Evolutionary conservation across 2,329 filamentous ascomycete species (phyloP), one percentile per base, ranked within the genome.

Genomic region (Aureobasidium mangrovei): DNA sequence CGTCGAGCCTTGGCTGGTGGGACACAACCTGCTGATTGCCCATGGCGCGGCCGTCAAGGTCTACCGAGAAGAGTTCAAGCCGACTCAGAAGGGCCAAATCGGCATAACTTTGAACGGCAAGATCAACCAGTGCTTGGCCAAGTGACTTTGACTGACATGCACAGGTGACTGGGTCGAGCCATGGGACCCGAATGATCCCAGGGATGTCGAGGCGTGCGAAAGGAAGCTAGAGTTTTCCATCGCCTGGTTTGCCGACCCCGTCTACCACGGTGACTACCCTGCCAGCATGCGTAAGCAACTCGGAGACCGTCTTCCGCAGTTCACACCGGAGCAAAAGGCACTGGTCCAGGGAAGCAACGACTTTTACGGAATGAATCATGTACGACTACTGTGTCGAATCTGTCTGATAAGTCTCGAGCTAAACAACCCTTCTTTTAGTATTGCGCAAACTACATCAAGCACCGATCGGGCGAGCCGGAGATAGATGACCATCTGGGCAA

Each of bases 181-280:
- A 4, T 94, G 86, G 85, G 88, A 95, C 65, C 77, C 86, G 1
- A 75, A 83, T 60, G 85, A 91, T 65, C 82, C 86, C 5, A 74
- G 74, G 18, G 88, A 94, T 66, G 77, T 88, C 53, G 85, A 85
- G 69, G 89, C 89, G 10, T 83, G 80, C 60, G 76, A 87, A 64
- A 84, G 88, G 66, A 91, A 91, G 74, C 82, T 91, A 63, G 88
- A 94, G 72, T 94, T 94, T 67, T 79, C 85, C 63, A 94, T 91
- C 68, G 83, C 81, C 49, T 94, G 89, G 88, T 94, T 93, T 65
- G 88, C 84, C 7, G 89, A 94, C 72, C 88, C 88, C 33, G 81
- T 95, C 66, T 94, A 94, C 76, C 81, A 85, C 58, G 88, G 88
- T 60, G 72, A 76, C 54, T 76, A 75, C 41, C 73, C 73, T 0